Evolutionary conservation across 2,329 filamentous ascomycete species (phyloP).

Genomic region (Hymenoscyphus albidus): DNA sequence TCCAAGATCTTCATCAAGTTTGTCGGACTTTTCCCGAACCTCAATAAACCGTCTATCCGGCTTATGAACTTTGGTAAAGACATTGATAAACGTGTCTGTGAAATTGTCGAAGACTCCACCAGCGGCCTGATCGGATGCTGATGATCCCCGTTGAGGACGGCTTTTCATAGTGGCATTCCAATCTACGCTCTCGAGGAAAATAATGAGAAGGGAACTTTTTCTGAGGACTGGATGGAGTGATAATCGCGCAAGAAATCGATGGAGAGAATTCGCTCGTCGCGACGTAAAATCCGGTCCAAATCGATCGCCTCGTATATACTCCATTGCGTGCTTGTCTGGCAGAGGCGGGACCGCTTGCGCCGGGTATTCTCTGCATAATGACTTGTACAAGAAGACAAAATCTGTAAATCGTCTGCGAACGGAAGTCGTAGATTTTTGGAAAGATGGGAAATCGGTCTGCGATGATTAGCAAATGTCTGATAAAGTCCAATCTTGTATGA

Average conservation of each 20-base stretch:
- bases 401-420: slow-evolving; percentile 94
- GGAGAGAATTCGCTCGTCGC: slow-evolving; percentile 81
- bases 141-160: slow-evolving; percentile 63
- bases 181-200: slow-evolving; percentile 87
- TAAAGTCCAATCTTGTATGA: not conserved
- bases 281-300: slow-evolving; percentile 91
- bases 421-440: slow-evolving; percentile 73
- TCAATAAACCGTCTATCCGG: slow-evolving; percentile 93
- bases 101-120: slow-evolving; percentile 88
- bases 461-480: slow-evolving; percentile 19
- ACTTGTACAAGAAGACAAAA: slow-evolving; percentile 94
- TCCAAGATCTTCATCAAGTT: slow-evolving; percentile 86
- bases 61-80: slow-evolving; percentile 94
- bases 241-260: slow-evolving; percentile 84
- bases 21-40: slow-evolving; percentile 86
- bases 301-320: slow-evolving; percentile 93
- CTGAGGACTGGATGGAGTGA: slow-evolving; percentile 86
- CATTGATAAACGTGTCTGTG: slow-evolving; percentile 94
- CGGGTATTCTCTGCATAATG: slow-evolving; percentile 80
- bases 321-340: slow-evolving; percentile 98
- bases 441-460: slow-evolving; percentile 90
- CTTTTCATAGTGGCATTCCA: slow-evolving; percentile 96
- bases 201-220: slow-evolving; percentile 74
- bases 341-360: slow-evolving; percentile 90
- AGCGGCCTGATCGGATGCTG: slow-evolving; percentile 44